Base-by-base conservation (phyloP, 2,329 filamentous ascomycete species). In the Venturia asperata region DNA sequence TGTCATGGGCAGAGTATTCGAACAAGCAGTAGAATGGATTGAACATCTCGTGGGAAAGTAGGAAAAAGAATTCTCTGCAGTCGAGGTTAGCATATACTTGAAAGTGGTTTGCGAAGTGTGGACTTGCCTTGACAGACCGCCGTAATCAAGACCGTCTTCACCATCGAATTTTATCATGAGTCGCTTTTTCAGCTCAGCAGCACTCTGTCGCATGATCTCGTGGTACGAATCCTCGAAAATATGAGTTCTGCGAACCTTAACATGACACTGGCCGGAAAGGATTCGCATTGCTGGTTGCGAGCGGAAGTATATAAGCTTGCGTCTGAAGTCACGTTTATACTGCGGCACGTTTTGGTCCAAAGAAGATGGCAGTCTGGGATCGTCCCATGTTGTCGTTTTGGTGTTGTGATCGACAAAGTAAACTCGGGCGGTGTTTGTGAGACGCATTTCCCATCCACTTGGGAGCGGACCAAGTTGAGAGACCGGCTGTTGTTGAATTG, bases 361-460 rank as follows among this genome's bases (percentile, higher is more conserved):
- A 0, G 94, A 97, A 2, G 93, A 97, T 30, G 94, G 94, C 70
- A 99, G 80, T 73, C 94, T 86, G 43, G 94, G 94, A 73, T 99
- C 94, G 74, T 99, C 94, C 94, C 94, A 99, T 0, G 94, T 99
- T 3, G 94, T 99, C 0, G 94, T 99, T 82, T 99, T 99, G 56
- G 94, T 99, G 79, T 99, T 99, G 80, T 99, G 94, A 73, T 99
- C 94, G 56, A 99, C 94, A 76, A 99, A 99, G 79, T 99, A 99
- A 19, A 99, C 94, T 67, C 94, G 85, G 37, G 94, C 94, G 17
- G 94, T 99, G 77, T 99, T 97, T 64, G 94, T 99, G 63, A 99
- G 86, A 67, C 94, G 91, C 94, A 99, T 99, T 82, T 99, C 94
- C 94, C 94, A 99, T 2, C 94, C 94, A 72, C 94, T 97, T 3